Base-by-base conservation (phyloP, 2,329 filamentous ascomycete species). In the Cryphonectria radicalis region DNA sequence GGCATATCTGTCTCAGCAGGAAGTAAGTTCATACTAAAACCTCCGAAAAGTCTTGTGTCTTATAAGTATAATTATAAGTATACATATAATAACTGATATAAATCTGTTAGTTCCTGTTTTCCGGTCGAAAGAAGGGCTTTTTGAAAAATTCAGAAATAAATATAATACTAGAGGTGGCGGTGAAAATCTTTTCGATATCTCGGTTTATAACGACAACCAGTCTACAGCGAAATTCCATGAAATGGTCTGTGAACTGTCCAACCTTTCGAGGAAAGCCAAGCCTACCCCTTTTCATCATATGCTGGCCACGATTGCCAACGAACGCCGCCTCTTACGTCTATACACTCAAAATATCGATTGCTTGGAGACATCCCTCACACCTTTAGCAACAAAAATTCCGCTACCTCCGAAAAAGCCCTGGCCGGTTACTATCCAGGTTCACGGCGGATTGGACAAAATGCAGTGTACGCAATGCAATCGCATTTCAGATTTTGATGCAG, bases 21-120 rank as follows among this genome's bases (percentile, higher is more conserved):
- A 74, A 97, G 91, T 93, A 86, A 78, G 91, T 75, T n/a, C n/a
- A n/a, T n/a, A n/a, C n/a, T n/a, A n/a, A n/a, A n/a, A n/a, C n/a
- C n/a, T n/a, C n/a, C n/a, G n/a, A n/a, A n/a, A n/a, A n/a, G n/a
- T n/a, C n/a, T n/a, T n/a, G n/a, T n/a, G n/a, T n/a, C n/a, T n/a
- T n/a, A n/a, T n/a, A n/a, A n/a, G n/a, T n/a, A n/a, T n/a, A n/a
- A n/a, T n/a, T n/a, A n/a, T n/a, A n/a, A n/a, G n/a, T n/a, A n/a
- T n/a, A n/a, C n/a, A n/a, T n/a, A n/a, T n/a, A n/a, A n/a, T n/a
- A n/a, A n/a, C n/a, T n/a, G n/a, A n/a, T n/a, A n/a, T n/a, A n/a
- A n/a, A n/a, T n/a, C n/a, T n/a, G n/a, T n/a, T n/a, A 93, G 92
- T 99, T 77, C 96, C 96, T 76, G 96, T 99, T 80, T 99, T 99